Percentiles rank a stretch among this genome's conserved stretches.
Conservation (phyloP, 2,329 filamentous ascomycete genomes). For the Fusarium penzigii region DNA sequence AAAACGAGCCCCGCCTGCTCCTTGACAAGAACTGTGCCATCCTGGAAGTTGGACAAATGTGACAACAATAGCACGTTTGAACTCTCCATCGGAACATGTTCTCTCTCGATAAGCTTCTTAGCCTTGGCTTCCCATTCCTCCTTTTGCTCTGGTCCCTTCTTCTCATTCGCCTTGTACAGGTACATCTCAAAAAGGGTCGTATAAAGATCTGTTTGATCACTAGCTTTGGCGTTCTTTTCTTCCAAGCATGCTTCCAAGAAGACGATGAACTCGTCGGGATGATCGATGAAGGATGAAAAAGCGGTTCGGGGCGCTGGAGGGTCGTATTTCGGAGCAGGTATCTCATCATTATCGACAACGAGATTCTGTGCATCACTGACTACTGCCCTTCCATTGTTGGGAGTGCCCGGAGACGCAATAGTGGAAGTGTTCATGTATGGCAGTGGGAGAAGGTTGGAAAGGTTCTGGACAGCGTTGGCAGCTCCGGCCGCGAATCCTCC, state of each 20-base stretch:
- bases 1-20: slow-evolving; percentile 90
- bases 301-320: slow-evolving; percentile 83
- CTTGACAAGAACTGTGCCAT: slow-evolving; percentile 88
- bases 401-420: slow-evolving; percentile 53
- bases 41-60: slow-evolving; percentile 84
- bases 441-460: slow-evolving; percentile 79
- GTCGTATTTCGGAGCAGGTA: slow-evolving; percentile 62
- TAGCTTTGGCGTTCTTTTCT: slow-evolving; percentile 68
- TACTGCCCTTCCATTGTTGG: slow-evolving; percentile 51
- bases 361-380: slow-evolving; percentile 51
- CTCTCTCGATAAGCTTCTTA: slow-evolving; percentile 80
- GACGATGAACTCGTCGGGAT: slow-evolving; percentile 84
- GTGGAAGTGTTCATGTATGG: slow-evolving; percentile 77
- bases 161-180: slow-evolving; percentile 79
- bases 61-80: slow-evolving; percentile 93
- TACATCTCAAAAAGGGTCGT: slow-evolving; percentile 99
- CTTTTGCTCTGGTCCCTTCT: slow-evolving; percentile 65
- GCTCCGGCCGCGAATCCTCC: slow-evolving; percentile 58
- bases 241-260: slow-evolving; percentile 88
- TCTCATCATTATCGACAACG: slow-evolving; percentile 49
- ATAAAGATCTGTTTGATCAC: slow-evolving; percentile 82
- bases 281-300: slow-evolving; percentile 96
- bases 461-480: slow-evolving; percentile 79
- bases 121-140: slow-evolving; percentile 89
- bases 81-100: slow-evolving; percentile 83